Percentiles rank a stretch among this genome's conserved stretches.
These are phyloP conservation scores for Myxozyma sirexii DNA, from an alignment of 805 yeast species.

Conservation along the genomic window DNA sequence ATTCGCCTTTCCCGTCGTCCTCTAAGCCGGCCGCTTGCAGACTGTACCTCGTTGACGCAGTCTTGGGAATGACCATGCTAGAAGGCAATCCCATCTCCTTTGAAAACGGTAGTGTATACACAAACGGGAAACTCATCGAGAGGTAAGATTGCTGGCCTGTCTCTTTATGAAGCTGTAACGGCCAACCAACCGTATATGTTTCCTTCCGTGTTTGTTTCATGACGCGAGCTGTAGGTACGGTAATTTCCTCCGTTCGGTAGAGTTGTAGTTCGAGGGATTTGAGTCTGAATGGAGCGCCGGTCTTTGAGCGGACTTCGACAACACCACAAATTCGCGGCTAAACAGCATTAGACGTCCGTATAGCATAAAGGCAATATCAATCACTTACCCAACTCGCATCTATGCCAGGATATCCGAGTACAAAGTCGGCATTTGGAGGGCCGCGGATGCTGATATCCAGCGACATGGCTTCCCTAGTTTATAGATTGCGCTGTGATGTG, in stretches of 20 bases:
- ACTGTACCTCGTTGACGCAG: slow-evolving; percentile 39
- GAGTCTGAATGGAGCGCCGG: slow-evolving; percentile 37
- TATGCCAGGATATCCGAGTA: slow-evolving; percentile 50
- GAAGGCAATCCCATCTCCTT: slow-evolving; percentile 43
- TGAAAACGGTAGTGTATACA: slow-evolving; percentile 41
- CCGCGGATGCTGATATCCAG: slow-evolving; percentile 40
- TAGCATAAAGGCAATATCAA: too few relatives aligned
- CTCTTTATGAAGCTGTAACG: slow-evolving; percentile 37
- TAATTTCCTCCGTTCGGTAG: slow-evolving; percentile 46
- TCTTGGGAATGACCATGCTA: slow-evolving; percentile 36
- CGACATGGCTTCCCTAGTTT: slow-evolving; percentile 1
- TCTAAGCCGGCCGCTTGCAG: slow-evolving; percentile 41
- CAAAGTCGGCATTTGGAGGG: slow-evolving; percentile 46
- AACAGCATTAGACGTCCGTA: background rate
- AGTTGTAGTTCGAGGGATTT: slow-evolving; percentile 43
- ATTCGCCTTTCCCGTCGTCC: background rate
- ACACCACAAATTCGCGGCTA: slow-evolving; percentile 47
- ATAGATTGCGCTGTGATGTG: too few relatives aligned
- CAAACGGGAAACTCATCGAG: slow-evolving; percentile 46
- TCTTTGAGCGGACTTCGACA: slow-evolving; percentile 44
- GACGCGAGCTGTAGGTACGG: slow-evolving; percentile 10
- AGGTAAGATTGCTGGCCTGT: slow-evolving; percentile 28
- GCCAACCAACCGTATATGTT: slow-evolving; percentile 44
- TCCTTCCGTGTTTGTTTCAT: slow-evolving; percentile 40
- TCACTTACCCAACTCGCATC: slow-evolving; percentile 45